These are phyloP conservation scores for Ophiostoma sp. DNA, from an alignment of 2,329 filamentous ascomycete genomes.

Conservation along the genomic window DNA sequence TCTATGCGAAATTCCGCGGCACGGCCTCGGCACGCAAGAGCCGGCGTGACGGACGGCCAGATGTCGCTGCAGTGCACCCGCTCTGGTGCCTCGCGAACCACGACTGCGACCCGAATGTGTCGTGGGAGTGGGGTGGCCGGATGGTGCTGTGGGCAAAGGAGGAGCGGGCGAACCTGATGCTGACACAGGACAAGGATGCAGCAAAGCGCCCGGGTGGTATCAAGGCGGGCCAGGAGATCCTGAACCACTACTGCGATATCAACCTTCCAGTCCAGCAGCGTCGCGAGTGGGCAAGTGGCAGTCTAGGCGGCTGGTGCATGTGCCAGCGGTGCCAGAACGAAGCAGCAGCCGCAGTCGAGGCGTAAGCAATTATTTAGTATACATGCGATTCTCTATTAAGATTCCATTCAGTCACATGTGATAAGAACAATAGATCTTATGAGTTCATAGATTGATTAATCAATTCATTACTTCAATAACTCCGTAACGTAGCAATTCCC, in stretches of 20 bases:
- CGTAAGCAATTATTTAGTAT: not conserved
- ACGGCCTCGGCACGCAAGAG: slow-evolving; percentile 83
- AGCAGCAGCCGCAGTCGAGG: slow-evolving; percentile 34
- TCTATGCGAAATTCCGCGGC: slow-evolving; percentile 88
- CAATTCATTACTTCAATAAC: too few species aligned
- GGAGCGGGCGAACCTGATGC: slow-evolving; percentile 45
- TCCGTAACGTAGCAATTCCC: too few species aligned
- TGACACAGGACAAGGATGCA: slow-evolving; percentile 22
- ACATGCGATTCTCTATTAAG: not conserved
- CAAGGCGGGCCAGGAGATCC: slow-evolving; percentile 71
- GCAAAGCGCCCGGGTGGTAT: slow-evolving; percentile 51
- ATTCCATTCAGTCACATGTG: not conserved
- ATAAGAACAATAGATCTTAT: too few species aligned
- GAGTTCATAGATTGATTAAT: too few species aligned
- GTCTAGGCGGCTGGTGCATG: slow-evolving; percentile 82
- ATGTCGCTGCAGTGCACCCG: slow-evolving; percentile 88
- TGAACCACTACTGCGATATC: slow-evolving; percentile 94
- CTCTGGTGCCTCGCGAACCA: slow-evolving; percentile 97
- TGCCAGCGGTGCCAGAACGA: slow-evolving; percentile 78
- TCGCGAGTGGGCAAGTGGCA: slow-evolving; percentile 82
- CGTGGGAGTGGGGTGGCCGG: slow-evolving; percentile 83
- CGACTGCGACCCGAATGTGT: slow-evolving; percentile 89
- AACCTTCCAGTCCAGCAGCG: slow-evolving; percentile 69
- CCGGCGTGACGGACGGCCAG: slow-evolving; percentile 70
- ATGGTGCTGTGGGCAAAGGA: slow-evolving; percentile 65